Conservation (phyloP, 345 rosid species). For the Hypericum androsaemum region DNA sequence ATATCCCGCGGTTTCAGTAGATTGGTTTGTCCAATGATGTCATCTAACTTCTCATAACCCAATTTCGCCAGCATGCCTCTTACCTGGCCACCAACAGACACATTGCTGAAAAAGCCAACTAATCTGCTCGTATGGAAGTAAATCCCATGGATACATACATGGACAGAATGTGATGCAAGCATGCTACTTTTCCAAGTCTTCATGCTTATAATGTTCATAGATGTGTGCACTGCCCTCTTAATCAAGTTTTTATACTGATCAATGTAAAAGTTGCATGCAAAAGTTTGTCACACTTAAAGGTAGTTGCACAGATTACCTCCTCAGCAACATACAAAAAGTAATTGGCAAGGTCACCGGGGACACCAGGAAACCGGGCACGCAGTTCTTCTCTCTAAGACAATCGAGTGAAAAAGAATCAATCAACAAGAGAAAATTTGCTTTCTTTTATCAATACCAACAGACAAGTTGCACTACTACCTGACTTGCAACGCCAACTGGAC, state of each 20-base stretch:
- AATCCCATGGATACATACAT: neutral
- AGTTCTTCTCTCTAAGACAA: slow-evolving; percentile 77
- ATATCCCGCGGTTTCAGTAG: slow-evolving; percentile 74
- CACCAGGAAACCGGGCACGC: slow-evolving; percentile 98
- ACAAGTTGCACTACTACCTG: slow-evolving; percentile 43
- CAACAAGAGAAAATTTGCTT: slow-evolving; percentile 1
- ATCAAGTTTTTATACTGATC: neutral
- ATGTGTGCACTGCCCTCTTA: neutral
- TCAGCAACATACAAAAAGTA: slow-evolving; percentile 92
- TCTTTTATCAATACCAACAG: slow-evolving; percentile 6
- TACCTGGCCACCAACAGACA: slow-evolving; percentile 38
- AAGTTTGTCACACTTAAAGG: slow-evolving; percentile 4
- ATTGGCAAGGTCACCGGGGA: slow-evolving; percentile 97
- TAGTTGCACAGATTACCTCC: slow-evolving; percentile 51
- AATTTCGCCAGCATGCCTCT: slow-evolving; percentile 88
- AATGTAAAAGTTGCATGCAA: slow-evolving; percentile 3
- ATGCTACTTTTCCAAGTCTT: too few relatives aligned
- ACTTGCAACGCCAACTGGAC: slow-evolving; percentile 99
- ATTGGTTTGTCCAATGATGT: slow-evolving; percentile 76
- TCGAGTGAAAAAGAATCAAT: slow-evolving; percentile 9
- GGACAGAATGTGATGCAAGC: too few relatives aligned
- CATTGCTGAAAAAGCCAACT: neutral
- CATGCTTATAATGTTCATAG: too few relatives aligned
- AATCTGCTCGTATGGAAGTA: neutral
- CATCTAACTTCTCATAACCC: slow-evolving; percentile 89